Evolutionary conservation across 140 eudicot genomes (phyloP), one percentile per base, ranked within the genome.

Genomic region (Anethum foeniculum): DNA sequence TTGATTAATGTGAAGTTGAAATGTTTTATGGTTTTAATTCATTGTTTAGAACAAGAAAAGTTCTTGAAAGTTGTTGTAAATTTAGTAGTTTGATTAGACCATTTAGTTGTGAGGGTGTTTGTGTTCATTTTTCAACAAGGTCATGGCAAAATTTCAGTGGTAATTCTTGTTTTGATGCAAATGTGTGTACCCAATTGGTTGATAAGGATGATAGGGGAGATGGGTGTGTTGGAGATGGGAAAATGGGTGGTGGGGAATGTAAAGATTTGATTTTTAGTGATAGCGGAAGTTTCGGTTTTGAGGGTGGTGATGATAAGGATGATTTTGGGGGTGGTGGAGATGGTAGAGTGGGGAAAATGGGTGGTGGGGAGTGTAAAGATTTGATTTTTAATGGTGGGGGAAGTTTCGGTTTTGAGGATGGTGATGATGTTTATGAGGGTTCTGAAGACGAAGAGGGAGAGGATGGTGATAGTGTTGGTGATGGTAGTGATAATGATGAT

Each of bases 401-500:
- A 43, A 74, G 46, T 10, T 82, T 64, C 58, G 44, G 77, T 46
- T 77, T 81, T 43, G 81, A 64, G 68, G 85, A 76, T 73, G 34
- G 14, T 62, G 69, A 62, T 25, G 69, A 27, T 10, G 13, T 25
- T 5, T 25, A 30, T 32, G 82, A 67, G 54, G 85, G 18, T 18
- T 81, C 62, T 0, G 78, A 64, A 56, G 80, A 18, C 1, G 71
- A 41, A 15, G 84, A 52, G 43, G 80, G 18, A 8, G 82, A 48
- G 11, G 87, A 80, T 6, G 82, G 6, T 19, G 72, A 52, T 54
- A 80, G 8, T 9, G 52, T 27, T 21, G 84, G 58, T 38, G 77
- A 30, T 41, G 84, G 58, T 38, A 76, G 25, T 41, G 68, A 76
- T 49, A 19, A 21, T 75, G 89, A 82, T 67, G 75, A 83, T 65